phyloP scores from a whole-genome alignment of 495 filamentous ascomycete species.

The Aspergillus carlsbadensis region DNA sequence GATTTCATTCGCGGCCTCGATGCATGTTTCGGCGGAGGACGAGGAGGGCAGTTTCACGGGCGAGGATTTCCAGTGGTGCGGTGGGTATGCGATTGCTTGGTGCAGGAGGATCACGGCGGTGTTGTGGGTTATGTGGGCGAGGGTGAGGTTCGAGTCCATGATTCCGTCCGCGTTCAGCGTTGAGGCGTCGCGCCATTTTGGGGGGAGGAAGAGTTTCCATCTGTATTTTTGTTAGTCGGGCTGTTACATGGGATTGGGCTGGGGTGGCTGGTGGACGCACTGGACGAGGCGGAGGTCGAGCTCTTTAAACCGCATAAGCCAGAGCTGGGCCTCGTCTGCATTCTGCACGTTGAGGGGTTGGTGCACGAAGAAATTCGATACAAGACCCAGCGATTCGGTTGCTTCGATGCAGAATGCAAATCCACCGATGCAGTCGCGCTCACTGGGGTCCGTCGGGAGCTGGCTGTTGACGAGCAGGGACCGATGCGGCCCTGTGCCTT shows the following conservation, averaged over 20 bases:
- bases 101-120: constrained; percentile 26
- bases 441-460: not conserved
- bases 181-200: constrained; percentile 20
- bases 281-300: constrained; percentile 13
- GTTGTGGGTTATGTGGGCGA: constrained; percentile 29
- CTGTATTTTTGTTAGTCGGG: not conserved
- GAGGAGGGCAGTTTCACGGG: constrained; percentile 20
- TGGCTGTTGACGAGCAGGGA: not conserved
- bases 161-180: constrained; percentile 17
- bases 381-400: constrained; percentile 19
- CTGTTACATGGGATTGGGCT: not conserved
- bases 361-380: constrained; percentile 22
- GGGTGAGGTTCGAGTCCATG: constrained; percentile 27
- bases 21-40: constrained; percentile 23
- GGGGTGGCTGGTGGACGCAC: not conserved
- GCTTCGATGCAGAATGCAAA: constrained; percentile 23
- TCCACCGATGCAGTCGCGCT: constrained; percentile 17
- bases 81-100: constrained; percentile 26
- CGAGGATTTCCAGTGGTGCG: constrained; percentile 17
- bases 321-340: constrained; percentile 13
- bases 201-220: constrained; percentile 21
- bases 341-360: constrained; percentile 14
- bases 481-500: not conserved
- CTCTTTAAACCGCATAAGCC: constrained; percentile 20
- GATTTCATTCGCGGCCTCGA: constrained; percentile 25